Evolutionary conservation across 83 land plant genomes (phyloP), one percentile per base, ranked within the genome.

Genomic region (Picea abies): DNA sequence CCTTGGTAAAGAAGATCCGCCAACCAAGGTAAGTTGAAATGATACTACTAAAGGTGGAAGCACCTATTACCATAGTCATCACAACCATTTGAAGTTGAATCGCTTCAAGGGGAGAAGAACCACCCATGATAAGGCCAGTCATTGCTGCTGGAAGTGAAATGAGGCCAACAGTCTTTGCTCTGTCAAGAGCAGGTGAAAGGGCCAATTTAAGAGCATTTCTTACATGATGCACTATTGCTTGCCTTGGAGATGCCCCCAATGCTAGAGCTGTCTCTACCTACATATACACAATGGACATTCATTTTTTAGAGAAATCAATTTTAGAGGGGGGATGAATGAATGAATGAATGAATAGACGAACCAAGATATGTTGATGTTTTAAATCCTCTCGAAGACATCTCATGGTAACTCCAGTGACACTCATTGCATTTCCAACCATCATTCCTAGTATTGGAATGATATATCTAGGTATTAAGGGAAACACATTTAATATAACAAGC

Each of bases 401-500:
- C 96, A 94, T 89, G 19, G 97, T 88, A 1, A 94, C 97, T 17
- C 97, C 96, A 68, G 97, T 94, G 4, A 94, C 97, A 1, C 94
- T 94, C 97, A 94, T 94, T 19, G 97, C 83, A 83, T 90, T 94
- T 1, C 97, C 96, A 71, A 93, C 96, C 97, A 94, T 94, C 97
- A 94, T 93, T 15, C 96, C 96, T 4, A 92, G 88, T n/a, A 94
- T 89, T 3, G 97, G 97, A 49, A 94, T 93, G 78, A 92, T 93
- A 87, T 94, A 94, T 6, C 96, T 86, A 7, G 96, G 96, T 3
- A 94, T 93, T 80, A 94, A 88, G 15, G 96, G 96, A 83, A 94
- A 94, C 41, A 94, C 97, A 37, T 89, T 85, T 58, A 94, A 73
- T 23, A 93, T 3, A 4, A 94, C 84, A 26, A 94, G 89, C 76